Evolutionary conservation across 2,329 filamentous ascomycete species (phyloP).

Genomic region (Arthroderma uncinatum): DNA sequence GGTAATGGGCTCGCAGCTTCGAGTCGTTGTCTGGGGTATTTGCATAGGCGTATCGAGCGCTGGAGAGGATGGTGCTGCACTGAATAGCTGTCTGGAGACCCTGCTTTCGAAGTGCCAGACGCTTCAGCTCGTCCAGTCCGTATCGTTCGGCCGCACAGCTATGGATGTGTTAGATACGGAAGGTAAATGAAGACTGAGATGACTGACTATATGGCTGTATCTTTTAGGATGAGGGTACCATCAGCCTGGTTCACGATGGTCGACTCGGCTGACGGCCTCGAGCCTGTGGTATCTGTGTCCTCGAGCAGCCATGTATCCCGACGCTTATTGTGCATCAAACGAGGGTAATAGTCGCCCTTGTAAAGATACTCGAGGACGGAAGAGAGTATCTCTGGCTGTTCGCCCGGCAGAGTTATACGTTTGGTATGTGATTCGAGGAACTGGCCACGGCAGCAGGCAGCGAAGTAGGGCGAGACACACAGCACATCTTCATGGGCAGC

Average conservation of each 20-base stretch:
- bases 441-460: constrained; percentile 50
- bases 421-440: constrained; percentile 53
- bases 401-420: constrained; percentile 68
- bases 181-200: background rate
- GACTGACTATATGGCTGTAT: constrained; percentile 69
- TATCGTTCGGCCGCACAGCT: constrained; percentile 74
- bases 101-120: constrained; percentile 75
- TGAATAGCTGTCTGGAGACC: constrained; percentile 76
- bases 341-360: constrained; percentile 86
- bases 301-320: constrained; percentile 75
- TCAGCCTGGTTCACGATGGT: constrained; percentile 58
- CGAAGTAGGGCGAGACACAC: constrained; percentile 67
- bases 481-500: constrained; percentile 84
- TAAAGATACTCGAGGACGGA: constrained; percentile 84
- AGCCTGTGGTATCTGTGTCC: constrained; percentile 39
- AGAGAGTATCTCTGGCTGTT: constrained; percentile 83
- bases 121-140: constrained; percentile 71
- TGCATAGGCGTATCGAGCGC: constrained; percentile 79
- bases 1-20: constrained; percentile 81
- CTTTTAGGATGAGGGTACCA: constrained; percentile 63
- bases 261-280: constrained; percentile 38
- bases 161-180: background rate
- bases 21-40: constrained; percentile 83
- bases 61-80: constrained; percentile 72
- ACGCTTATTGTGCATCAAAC: constrained; percentile 69